Evolutionary conservation across 1,284 basidiomycete genomes (phyloP).

Genomic region (Tremellales sp.): DNA sequence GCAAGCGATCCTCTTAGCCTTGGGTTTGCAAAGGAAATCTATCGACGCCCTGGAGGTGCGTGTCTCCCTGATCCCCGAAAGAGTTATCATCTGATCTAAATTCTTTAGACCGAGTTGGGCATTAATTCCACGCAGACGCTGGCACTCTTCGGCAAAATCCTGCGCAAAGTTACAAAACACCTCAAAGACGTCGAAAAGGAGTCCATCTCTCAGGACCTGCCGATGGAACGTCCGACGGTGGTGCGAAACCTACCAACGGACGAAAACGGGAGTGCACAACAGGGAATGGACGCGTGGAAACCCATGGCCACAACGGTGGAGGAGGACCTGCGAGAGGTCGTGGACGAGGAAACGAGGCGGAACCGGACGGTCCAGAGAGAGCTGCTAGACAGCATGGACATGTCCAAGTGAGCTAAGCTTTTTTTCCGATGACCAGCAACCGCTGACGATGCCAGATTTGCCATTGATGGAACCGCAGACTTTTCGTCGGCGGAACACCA

Average conservation of each 20-base stretch:
- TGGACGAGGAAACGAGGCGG: slow-evolving; percentile 43
- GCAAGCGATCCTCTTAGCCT: slow-evolving; percentile 78
- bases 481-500: slow-evolving; percentile 71
- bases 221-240: slow-evolving; percentile 35
- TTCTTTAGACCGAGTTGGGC: slow-evolving; percentile 64
- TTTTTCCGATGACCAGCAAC: neutral
- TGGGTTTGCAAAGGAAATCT: slow-evolving; percentile 87
- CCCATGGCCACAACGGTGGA: slow-evolving; percentile 55
- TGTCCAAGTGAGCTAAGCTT: slow-evolving; percentile 64
- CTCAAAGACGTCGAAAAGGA: slow-evolving; percentile 77
- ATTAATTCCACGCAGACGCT: slow-evolving; percentile 82
- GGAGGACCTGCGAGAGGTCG: slow-evolving; percentile 63
- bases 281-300: slow-evolving; percentile 49
- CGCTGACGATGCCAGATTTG: slow-evolving; percentile 56
- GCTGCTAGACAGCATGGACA: slow-evolving; percentile 77
- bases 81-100: slow-evolving; percentile 3
- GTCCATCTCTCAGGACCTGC: slow-evolving; percentile 62
- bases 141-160: slow-evolving; percentile 85
- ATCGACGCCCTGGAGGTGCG: slow-evolving; percentile 82
- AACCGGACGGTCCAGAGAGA: slow-evolving; percentile 60
- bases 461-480: slow-evolving; percentile 68
- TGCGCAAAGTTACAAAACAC: slow-evolving; percentile 77
- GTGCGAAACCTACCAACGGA: slow-evolving; percentile 19
- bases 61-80: neutral
- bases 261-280: slow-evolving; percentile 10